These are phyloP conservation scores for Sporobolus alterniflorus DNA, from an alignment of 202 grass and related monocot genomes.

Conservation along the genomic window DNA sequence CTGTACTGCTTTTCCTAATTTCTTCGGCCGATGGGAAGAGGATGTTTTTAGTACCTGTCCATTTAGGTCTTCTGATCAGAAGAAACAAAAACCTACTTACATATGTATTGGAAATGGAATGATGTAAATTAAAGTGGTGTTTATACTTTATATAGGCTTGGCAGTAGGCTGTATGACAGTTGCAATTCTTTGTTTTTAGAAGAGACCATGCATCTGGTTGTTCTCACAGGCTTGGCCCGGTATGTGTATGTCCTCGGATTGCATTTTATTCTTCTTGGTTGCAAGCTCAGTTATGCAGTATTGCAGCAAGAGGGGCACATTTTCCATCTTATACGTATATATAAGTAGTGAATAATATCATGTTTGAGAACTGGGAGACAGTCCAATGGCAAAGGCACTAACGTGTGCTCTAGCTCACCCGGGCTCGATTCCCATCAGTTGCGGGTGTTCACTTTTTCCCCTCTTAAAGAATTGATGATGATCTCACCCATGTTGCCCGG, in stretches of 20 bases:
- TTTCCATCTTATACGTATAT: background rate
- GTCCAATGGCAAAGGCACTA: no score
- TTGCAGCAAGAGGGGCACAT: background rate
- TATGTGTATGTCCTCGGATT: background rate
- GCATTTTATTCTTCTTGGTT: background rate
- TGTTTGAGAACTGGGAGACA: no score
- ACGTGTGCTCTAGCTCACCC: no score
- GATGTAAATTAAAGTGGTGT: conserved; percentile 28
- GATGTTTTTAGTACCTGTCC: conserved; percentile 56
- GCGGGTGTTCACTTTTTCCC: no score
- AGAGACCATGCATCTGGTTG: background rate
- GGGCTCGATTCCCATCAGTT: no score
- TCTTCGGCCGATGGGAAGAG: background rate
- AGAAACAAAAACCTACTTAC: background rate
- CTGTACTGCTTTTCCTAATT: background rate
- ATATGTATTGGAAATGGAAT: background rate
- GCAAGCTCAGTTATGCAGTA: background rate
- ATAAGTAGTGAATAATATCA: background rate
- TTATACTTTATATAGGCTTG: conserved; percentile 22
- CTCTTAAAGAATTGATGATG: no score
- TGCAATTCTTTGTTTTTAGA: background rate
- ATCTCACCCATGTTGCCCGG: no score
- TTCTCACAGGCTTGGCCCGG: background rate
- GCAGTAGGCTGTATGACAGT: background rate
- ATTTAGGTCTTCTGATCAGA: background rate